Evolutionary conservation across 495 filamentous ascomycete species (phyloP).

Genomic region (Penicillium steckii): DNA sequence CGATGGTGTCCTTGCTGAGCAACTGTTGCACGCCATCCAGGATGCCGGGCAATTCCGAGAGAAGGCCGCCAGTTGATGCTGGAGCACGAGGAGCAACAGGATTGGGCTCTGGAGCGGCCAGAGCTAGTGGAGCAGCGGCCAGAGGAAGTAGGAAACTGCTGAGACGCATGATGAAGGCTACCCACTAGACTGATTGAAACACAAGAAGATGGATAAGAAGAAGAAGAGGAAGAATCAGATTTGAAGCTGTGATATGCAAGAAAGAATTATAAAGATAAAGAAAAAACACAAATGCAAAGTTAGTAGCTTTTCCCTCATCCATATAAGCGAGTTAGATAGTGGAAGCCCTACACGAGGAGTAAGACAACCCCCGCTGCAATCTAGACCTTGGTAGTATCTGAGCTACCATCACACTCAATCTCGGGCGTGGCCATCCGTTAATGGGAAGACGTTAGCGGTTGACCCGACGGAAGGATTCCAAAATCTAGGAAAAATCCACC

Average conservation of each 20-base stretch:
- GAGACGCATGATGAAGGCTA: constrained; percentile 28
- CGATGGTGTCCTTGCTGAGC: constrained; percentile 35
- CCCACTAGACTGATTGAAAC: background rate
- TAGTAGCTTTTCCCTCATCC: background rate
- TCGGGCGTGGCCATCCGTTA: background rate
- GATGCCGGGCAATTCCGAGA: constrained; percentile 25
- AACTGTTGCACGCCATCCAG: constrained; percentile 29
- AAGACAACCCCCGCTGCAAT: constrained; percentile 3
- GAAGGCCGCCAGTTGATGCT: constrained; percentile 18
- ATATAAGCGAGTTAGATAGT: constrained; percentile 6
- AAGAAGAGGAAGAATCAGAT: background rate
- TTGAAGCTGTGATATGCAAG: no score
- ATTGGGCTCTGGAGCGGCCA: constrained; percentile 36
- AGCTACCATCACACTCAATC: background rate
- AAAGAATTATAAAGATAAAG: background rate
- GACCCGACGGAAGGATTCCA: background rate
- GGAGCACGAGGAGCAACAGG: constrained; percentile 33
- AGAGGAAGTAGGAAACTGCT: constrained; percentile 26
- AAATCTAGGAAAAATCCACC: background rate
- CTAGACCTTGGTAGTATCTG: background rate
- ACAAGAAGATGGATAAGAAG: background rate
- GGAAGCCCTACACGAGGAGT: background rate
- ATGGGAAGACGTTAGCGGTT: background rate
- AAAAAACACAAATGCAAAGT: background rate
- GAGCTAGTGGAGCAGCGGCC: constrained; percentile 28